Evolutionary conservation across 1,284 basidiomycete species (phyloP).

Genomic region (Ustilago trichophora): DNA sequence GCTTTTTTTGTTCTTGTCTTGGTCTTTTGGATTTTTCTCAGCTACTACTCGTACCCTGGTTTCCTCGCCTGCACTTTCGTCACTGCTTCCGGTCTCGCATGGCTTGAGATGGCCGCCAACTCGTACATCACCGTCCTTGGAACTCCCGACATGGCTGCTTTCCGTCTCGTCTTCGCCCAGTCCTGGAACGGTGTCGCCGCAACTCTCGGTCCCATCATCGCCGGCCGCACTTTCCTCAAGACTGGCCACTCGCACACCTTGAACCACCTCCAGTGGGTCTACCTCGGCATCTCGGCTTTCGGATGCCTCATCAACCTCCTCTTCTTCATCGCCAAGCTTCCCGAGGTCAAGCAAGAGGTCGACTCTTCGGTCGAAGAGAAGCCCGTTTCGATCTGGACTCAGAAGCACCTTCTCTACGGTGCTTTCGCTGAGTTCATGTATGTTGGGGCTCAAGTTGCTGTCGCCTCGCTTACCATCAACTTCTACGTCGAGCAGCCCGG

Average conservation of each 20-base stretch:
- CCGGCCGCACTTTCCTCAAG: conserved; percentile 78
- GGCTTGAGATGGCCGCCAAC: conserved; percentile 75
- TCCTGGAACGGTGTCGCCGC: conserved; percentile 82
- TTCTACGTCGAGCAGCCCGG: conserved; percentile 61
- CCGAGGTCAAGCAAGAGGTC: conserved; percentile 73
- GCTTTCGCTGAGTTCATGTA: conserved; percentile 78
- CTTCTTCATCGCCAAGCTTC: conserved; percentile 78
- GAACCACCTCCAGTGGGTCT: conserved; percentile 81
- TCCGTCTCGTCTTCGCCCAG: conserved; percentile 82
- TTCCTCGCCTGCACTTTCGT: conserved; percentile 51
- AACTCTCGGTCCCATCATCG: conserved; percentile 82
- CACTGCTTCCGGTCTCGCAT: conserved; percentile 74
- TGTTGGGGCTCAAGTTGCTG: conserved; percentile 77
- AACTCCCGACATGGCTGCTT: conserved; percentile 75
- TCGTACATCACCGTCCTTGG: conserved; percentile 79
- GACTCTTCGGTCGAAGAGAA: conserved; percentile 18
- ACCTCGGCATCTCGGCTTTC: conserved; percentile 77
- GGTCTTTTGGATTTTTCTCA: no score
- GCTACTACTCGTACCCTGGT: conserved; percentile 33
- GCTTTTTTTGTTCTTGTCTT: no score
- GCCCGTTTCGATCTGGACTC: conserved; percentile 73
- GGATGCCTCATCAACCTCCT: conserved; percentile 74
- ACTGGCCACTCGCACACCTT: conserved; percentile 74
- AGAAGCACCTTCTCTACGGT: conserved; percentile 77
- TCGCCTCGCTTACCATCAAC: conserved; percentile 79